Percentiles rank a stretch among this genome's conserved stretches.
phyloP scores from a whole-genome alignment of 306 rosid species.

The Cajanus cajan region DNA sequence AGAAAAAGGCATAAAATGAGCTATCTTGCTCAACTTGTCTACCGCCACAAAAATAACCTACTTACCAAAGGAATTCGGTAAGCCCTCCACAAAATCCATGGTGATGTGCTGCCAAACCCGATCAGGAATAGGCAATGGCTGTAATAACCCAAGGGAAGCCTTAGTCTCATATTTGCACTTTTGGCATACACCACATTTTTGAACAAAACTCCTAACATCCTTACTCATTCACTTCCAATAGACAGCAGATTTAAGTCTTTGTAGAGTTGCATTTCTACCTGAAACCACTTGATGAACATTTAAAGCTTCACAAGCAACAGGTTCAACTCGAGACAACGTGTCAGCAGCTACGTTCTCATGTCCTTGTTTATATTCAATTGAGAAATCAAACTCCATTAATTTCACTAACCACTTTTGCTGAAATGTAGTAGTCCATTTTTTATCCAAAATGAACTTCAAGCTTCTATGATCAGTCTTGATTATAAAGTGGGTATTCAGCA shows the following conservation, averaged over 20 bases:
- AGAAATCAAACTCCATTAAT: background rate
- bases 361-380: background rate
- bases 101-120: background rate
- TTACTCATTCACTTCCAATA: too few relatives aligned
- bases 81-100: background rate
- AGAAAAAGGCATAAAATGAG: background rate
- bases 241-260: too few relatives aligned
- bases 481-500: too few relatives aligned
- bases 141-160: background rate
- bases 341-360: background rate
- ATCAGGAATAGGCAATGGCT: background rate
- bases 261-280: too few relatives aligned
- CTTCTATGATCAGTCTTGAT: too few relatives aligned
- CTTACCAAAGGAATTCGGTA: background rate
- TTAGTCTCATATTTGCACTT: too few relatives aligned
- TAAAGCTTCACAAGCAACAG: background rate
- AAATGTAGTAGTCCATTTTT: background rate
- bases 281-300: too few relatives aligned
- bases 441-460: background rate
- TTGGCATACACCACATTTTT: too few relatives aligned
- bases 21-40: background rate
- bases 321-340: background rate
- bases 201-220: too few relatives aligned
- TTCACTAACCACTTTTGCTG: background rate
- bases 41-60: background rate